Percentiles rank a stretch among this genome's conserved stretches.
phyloP scores from a whole-genome alignment of 2,329 filamentous ascomycete species.

The Hymenoscyphus scutula region DNA sequence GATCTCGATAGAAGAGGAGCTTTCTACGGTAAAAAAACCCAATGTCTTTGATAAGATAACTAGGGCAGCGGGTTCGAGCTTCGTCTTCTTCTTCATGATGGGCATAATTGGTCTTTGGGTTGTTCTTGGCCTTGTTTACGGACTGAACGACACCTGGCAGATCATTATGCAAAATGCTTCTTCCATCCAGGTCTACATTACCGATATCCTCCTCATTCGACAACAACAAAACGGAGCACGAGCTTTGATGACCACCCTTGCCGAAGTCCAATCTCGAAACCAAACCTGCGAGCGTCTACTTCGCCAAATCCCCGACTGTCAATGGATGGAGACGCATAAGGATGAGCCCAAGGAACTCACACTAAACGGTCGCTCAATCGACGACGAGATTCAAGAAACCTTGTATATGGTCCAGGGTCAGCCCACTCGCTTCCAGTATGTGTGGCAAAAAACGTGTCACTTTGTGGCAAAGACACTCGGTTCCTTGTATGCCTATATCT shows the following conservation, averaged over 20 bases:
- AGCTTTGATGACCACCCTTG: slow-evolving; percentile 33
- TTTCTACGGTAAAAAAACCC: slow-evolving; percentile 15
- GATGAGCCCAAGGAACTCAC: slow-evolving; percentile 30
- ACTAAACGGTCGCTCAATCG: slow-evolving; percentile 33
- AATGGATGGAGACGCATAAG: slow-evolving; percentile 27
- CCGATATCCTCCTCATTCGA: slow-evolving; percentile 40
- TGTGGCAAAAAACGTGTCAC: slow-evolving; percentile 10
- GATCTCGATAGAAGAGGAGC: slow-evolving; percentile 4
- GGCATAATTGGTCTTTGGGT: slow-evolving; percentile 36
- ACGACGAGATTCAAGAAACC: slow-evolving; percentile 19
- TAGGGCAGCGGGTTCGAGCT: slow-evolving; percentile 31
- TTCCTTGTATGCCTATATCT: slow-evolving; percentile 34
- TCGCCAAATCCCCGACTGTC: slow-evolving; percentile 27
- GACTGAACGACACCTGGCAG: slow-evolving; percentile 38
- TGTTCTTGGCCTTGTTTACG: slow-evolving; percentile 34
- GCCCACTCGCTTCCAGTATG: slow-evolving; percentile 13
- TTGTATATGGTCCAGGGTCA: slow-evolving; percentile 18
- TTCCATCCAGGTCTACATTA: slow-evolving; percentile 40
- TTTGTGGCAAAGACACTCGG: slow-evolving; percentile 31
- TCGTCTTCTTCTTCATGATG: slow-evolving; percentile 36
- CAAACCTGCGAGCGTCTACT: slow-evolving; percentile 37
- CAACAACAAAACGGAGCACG: slow-evolving; percentile 40
- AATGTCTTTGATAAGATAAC: slow-evolving; percentile 33
- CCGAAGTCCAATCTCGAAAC: slow-evolving; percentile 37
- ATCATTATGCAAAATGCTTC: slow-evolving; percentile 39